Evolutionary conservation across 2,329 filamentous ascomycete genomes (phyloP).

Genomic region (Juglanconis juglandina): DNA sequence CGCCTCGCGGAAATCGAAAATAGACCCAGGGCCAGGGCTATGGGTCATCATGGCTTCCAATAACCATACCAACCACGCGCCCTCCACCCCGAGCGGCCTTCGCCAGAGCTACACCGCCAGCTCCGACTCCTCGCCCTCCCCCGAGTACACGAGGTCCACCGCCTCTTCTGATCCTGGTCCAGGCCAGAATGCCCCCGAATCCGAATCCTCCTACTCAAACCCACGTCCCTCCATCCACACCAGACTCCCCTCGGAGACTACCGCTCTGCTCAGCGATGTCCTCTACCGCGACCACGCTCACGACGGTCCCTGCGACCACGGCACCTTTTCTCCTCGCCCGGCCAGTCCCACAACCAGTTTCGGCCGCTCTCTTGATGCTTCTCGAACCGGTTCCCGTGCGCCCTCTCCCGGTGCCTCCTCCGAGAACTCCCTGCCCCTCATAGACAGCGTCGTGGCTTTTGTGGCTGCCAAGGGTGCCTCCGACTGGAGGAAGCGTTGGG

Average conservation of each 20-base stretch:
- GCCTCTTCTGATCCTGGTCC: slow-evolving; percentile 12
- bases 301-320: slow-evolving; percentile 61
- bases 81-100: slow-evolving; percentile 43
- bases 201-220: background rate
- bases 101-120: slow-evolving; percentile 39
- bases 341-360: slow-evolving; percentile 41
- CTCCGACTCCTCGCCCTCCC: slow-evolving; percentile 4
- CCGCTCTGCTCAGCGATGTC: slow-evolving; percentile 42
- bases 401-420: slow-evolving; percentile 29
- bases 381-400: slow-evolving; percentile 31
- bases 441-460: slow-evolving; percentile 38
- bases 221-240: slow-evolving; percentile 11
- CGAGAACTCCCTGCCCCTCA: slow-evolving; percentile 26
- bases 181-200: background rate
- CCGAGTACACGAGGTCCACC: slow-evolving; percentile 18
- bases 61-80: slow-evolving; percentile 29
- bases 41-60: slow-evolving; percentile 7
- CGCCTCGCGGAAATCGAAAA: background rate
- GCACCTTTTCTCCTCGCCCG: slow-evolving; percentile 71
- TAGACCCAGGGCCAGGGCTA: background rate
- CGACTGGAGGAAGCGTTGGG: slow-evolving; percentile 48
- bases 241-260: slow-evolving; percentile 42
- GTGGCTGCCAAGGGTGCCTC: slow-evolving; percentile 36
- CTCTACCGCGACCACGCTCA: slow-evolving; percentile 37
- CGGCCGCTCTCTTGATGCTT: slow-evolving; percentile 28